Conservation (phyloP, 345 rosid species). For the Linum trigynum region DNA sequence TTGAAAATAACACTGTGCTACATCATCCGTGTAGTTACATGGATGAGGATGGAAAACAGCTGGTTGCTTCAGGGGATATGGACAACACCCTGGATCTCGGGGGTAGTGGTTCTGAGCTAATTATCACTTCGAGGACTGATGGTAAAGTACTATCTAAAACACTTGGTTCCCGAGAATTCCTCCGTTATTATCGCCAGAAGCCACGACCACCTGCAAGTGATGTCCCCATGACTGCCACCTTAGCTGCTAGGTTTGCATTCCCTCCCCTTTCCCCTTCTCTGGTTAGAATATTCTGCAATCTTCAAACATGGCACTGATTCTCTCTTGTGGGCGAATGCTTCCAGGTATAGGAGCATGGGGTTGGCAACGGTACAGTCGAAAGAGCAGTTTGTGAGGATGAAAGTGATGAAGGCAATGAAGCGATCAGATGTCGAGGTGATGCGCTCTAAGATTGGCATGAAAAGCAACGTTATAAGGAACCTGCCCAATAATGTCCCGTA, state of each 20-base stretch:
- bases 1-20: not conserved
- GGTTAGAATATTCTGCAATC: not conserved
- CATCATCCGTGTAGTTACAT: constrained; percentile 46
- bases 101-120: constrained; percentile 71
- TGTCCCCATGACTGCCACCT: constrained; percentile 47
- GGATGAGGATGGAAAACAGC: constrained; percentile 67
- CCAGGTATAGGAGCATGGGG: constrained; percentile 85
- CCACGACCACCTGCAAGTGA: constrained; percentile 59
- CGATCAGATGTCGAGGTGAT: constrained; percentile 52
- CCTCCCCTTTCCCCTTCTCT: too few relatives aligned
- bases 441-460: constrained; percentile 71
- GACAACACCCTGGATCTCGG: constrained; percentile 50
- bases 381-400: constrained; percentile 69
- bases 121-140: constrained; percentile 53
- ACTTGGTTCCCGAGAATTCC: constrained; percentile 77
- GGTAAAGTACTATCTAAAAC: constrained; percentile 40
- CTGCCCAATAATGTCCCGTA: constrained; percentile 75
- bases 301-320: not conserved
- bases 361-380: constrained; percentile 62
- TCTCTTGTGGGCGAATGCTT: not conserved
- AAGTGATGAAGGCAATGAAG: constrained; percentile 62
- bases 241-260: constrained; percentile 58
- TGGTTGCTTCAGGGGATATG: constrained; percentile 51
- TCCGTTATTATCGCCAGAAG: constrained; percentile 86
- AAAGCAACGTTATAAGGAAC: constrained; percentile 70